A percentile compares a stretch with the other conserved stretches of the same genome.
These are phyloP conservation scores for Ceratobasidium sp. DNA, from an alignment of 1,284 basidiomycete genomes.

Conservation along the genomic window DNA sequence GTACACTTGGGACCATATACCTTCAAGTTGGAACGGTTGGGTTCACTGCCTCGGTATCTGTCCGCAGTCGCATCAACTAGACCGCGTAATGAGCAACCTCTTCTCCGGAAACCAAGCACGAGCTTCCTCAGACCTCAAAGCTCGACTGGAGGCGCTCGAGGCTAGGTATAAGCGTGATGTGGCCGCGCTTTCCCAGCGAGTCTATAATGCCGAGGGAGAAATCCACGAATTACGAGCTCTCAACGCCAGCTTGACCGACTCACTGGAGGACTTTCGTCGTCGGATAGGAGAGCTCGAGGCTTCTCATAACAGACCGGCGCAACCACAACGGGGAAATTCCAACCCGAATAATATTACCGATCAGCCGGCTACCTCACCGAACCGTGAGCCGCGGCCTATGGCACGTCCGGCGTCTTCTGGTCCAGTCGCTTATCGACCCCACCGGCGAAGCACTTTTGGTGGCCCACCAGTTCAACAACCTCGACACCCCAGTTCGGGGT, in stretches of 20 bases:
- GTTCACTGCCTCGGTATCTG: not conserved
- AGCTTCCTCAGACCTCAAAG: not conserved
- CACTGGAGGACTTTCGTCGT: not conserved
- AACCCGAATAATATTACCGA: not conserved
- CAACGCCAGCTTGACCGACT: not conserved
- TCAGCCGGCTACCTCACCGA: not conserved
- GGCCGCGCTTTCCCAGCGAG: not conserved
- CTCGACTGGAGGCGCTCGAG: not conserved
- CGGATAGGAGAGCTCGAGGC: not conserved
- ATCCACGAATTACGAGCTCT: conserved; percentile 1
- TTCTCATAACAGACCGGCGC: not conserved
- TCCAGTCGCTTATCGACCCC: conserved; percentile 10
- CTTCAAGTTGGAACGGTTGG: too few relatives aligned
- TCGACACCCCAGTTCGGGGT: not conserved
- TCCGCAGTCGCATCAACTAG: not conserved
- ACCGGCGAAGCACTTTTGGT: not conserved
- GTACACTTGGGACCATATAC: too few relatives aligned
- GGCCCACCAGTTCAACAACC: not conserved
- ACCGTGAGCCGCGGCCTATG: not conserved
- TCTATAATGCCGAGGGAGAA: not conserved
- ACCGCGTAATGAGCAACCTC: not conserved
- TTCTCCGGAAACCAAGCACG: not conserved
- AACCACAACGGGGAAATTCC: not conserved
- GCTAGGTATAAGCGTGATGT: not conserved
- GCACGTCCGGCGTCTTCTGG: not conserved